Base-by-base conservation (phyloP, 371 early-diverging fungal genomes). In the Syncephalastrum sp. region DNA sequence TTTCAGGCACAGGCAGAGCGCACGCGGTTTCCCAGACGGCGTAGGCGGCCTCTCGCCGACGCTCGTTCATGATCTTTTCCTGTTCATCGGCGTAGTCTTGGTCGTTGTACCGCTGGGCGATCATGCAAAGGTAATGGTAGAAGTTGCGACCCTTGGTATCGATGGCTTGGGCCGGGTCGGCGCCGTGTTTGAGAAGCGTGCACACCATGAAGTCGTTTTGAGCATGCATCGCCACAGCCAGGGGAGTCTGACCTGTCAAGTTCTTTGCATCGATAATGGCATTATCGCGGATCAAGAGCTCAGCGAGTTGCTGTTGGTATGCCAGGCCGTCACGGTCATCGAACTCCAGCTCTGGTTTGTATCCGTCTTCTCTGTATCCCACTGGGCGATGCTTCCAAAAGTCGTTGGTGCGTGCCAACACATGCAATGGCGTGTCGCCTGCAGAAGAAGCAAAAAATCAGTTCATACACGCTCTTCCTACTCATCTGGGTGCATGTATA, bases 351-450 rank as follows among this genome's bases (percentile, higher is more conserved):
- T 3, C 38, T 44, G 56, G 54, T 21, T 57, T 57, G 13, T 24
- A 13, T 12, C 33, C 12, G 50, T 54, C 17, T 29, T 46, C n/a
- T 16, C 38, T 29, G 53, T 61, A 65, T 5, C 55, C 52, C 8
- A 53, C 47, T 2, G 74, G 67, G 0, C 57, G 48, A 19, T 61
- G 53, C n/a, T 25, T 29, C 10, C 16, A 56, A 44, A 49, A 82
- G 19, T 42, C 44, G 24, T 24, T 53, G 10, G 63, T 29, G 8
- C 25, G 47, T 12, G 63, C 74, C 13, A 84, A 50, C 4, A 67
- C 25, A 62, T 86, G 84, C 15, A 86, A 47, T 6, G 72, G 67
- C 0, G 82, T 81, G 13, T 71, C 57, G 5, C 69, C 73, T 76
- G 56, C 2, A 55, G 3, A 27, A 47, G 41, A 45, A 52, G 4